A percentile compares a stretch with the other conserved stretches of the same genome.
Conservation (phyloP, 257 asterid species). For the Solanum phureja region DNA sequence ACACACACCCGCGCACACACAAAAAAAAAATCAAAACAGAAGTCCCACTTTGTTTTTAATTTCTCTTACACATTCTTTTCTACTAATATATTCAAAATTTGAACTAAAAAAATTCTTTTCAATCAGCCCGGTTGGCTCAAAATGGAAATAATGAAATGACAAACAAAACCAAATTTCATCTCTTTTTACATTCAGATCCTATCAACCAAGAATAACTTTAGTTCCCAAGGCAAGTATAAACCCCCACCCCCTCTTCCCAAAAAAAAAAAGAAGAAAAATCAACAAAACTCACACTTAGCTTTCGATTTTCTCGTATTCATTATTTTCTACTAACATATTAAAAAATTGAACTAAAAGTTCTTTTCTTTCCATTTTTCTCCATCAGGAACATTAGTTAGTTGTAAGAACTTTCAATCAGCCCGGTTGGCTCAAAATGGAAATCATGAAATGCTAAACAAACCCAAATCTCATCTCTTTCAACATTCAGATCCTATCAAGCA, state of each 20-base stretch:
- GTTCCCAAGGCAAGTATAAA: background rate
- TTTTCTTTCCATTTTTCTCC: background rate
- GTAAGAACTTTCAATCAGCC: background rate
- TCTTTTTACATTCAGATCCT: background rate
- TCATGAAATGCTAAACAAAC: background rate
- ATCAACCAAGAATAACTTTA: background rate
- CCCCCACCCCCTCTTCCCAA: too few species aligned
- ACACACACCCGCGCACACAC: too few species aligned
- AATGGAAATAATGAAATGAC: background rate
- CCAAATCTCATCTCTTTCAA: background rate
- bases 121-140: background rate
- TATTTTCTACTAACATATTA: background rate
- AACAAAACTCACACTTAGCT: background rate
- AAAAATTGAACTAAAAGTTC: background rate
- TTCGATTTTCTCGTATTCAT: background rate
- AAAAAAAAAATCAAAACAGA: too few species aligned
- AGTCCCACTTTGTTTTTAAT: too few species aligned
- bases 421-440: background rate
- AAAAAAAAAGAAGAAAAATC: background rate
- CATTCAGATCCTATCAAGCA: background rate
- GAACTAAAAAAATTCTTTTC: too few species aligned
- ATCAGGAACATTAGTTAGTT: background rate
- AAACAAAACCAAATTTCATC: background rate
- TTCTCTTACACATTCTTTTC: too few species aligned
- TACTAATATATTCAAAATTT: too few species aligned